A percentile compares a stretch with the other conserved stretches of the same genome.
These are phyloP conservation scores for Suhomyces chickasaworum DNA, from an alignment of 1,139 yeast genomes.

Conservation along the genomic window DNA sequence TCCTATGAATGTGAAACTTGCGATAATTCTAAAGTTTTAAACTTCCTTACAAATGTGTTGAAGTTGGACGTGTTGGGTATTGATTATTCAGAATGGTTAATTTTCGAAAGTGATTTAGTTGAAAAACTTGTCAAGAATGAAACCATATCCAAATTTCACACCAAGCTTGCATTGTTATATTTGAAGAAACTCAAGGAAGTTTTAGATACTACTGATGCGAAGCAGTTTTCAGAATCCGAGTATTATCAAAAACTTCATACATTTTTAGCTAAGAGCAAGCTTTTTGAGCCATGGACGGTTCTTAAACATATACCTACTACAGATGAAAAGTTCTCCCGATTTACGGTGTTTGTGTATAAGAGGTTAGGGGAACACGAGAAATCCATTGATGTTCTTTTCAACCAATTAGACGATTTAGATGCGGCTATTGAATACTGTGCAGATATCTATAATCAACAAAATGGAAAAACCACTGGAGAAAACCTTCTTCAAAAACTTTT, in stretches of 20 bases:
- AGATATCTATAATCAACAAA: slow-evolving; percentile 43
- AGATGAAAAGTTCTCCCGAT: slow-evolving; percentile 36
- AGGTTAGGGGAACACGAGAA: slow-evolving; percentile 64
- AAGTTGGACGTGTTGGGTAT: slow-evolving; percentile 41
- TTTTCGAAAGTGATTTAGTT: slow-evolving; percentile 48
- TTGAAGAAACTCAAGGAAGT: slow-evolving; percentile 36
- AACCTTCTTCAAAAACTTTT: slow-evolving; percentile 38
- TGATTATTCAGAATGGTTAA: slow-evolving; percentile 62
- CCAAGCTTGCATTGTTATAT: slow-evolving; percentile 60
- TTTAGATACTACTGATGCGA: slow-evolving; percentile 12
- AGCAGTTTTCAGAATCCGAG: slow-evolving; percentile 19
- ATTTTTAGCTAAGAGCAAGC: slow-evolving; percentile 36
- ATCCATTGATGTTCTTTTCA: slow-evolving; percentile 64
- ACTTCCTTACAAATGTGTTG: slow-evolving; percentile 37
- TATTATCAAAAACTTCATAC: slow-evolving; percentile 39
- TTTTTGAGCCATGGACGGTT: slow-evolving; percentile 52
- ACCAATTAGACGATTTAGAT: slow-evolving; percentile 57
- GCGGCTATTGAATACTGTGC: slow-evolving; percentile 65
- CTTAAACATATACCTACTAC: slow-evolving; percentile 41
- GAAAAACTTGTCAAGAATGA: slow-evolving; percentile 37
- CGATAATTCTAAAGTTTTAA: slow-evolving; percentile 55
- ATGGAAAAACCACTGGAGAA: slow-evolving; percentile 42
- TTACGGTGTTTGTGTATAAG: slow-evolving; percentile 61
- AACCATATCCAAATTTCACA: slow-evolving; percentile 39
- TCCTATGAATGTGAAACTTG: slow-evolving; percentile 63